Base-by-base conservation (phyloP, 805 yeast species). In the Barnettozyma pratensis region DNA sequence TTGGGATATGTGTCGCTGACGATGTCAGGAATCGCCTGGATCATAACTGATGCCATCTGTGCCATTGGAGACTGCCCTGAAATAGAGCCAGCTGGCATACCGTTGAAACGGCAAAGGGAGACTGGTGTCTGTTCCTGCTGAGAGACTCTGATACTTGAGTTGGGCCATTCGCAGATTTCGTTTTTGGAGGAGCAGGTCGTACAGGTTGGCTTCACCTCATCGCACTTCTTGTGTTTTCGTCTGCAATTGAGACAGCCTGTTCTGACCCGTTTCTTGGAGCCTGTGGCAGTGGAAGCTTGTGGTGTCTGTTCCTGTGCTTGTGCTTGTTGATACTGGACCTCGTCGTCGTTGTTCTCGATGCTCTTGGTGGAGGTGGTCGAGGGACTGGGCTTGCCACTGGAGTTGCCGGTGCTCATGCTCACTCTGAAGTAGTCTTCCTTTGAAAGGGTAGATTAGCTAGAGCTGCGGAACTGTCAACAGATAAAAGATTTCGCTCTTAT, bases 141-240 rank as follows among this genome's bases (percentile, higher is more conserved):
- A 8, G 11, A 2, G 8, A 11, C 8, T 31, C 11, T 31, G 11
- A 11, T 8, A 8, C 11, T 2, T 8, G 34, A 44, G 19, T 43
- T 32, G 9, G 57, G 57, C 57, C 57, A 54, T 42, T 54, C 54
- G 38, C 49, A 68, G 51, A 34, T 56, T 58, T 52, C 55, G 28
- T 39, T 41, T 51, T 75, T 70, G 7, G 60, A 48, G 11, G 60
- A 48, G 54, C 81, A 76, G 46, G 73, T 72, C 14, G 66, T 65
- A 47, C 73, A 69, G 51, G 57, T 57, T n/a, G 75, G 72, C 49
- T 66, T 68, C 37, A 64, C 63, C 53, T 78, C 79, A 56, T 80
- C 85, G 63, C 87, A 81, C 67, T 81, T 81, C 67, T 82, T 74
- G 65, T 81, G 82, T 57, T 85, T 73, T 52, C 76, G 73, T 46